Base-by-base conservation (phyloP, 2,329 filamentous ascomycete genomes). In the Xylariaceae sp. region DNA sequence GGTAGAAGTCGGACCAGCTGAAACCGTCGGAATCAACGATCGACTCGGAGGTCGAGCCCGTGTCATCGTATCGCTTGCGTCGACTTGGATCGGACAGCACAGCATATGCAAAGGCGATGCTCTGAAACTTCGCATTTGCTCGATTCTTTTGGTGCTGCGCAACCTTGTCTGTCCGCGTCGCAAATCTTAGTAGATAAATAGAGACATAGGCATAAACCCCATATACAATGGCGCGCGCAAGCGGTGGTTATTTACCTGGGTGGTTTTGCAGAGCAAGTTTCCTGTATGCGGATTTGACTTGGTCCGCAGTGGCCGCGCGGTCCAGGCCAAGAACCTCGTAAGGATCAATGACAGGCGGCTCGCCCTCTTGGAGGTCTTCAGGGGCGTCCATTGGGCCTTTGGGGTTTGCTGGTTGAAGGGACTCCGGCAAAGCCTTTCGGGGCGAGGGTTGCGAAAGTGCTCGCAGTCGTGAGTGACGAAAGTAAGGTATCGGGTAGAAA, bases 41-140 rank as follows among this genome's bases (percentile, higher is more conserved):
- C 7, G 78, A 80, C 54, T 95, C 89, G 9, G 84, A 77, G 0
- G 89, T 96, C 36, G 83, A 92, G 35, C 92, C 92, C 0, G 90
- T 96, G 33, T 74, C 70, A 55, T 98, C 90, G 65, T 94, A 98
- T 38, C 86, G 83, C 48, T 79, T 78, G 46, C 92, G 83, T 33
- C 92, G 78, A 14, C 71, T 69, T 15, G 82, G 70, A 48, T 95
- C 86, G 19, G 86, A 94, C 22, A 98, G 83, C 31, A 98, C 76
- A 21, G 88, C 90, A 55, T 96, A 94, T 33, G 92, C 90, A 52
- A 95, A 90, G 16, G 90, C 90, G 47, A 98, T 79, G 47, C 83
- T 71, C 60, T 98, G 92, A 58, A 98, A 98, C 34, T 75, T 81
- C 40, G 71, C 68, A 49, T 94, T 81, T 2, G 92, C 90, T 26